phyloP scores from a whole-genome alignment of 768 basidiomycete species.

The Coprinopsis cinerea region DNA sequence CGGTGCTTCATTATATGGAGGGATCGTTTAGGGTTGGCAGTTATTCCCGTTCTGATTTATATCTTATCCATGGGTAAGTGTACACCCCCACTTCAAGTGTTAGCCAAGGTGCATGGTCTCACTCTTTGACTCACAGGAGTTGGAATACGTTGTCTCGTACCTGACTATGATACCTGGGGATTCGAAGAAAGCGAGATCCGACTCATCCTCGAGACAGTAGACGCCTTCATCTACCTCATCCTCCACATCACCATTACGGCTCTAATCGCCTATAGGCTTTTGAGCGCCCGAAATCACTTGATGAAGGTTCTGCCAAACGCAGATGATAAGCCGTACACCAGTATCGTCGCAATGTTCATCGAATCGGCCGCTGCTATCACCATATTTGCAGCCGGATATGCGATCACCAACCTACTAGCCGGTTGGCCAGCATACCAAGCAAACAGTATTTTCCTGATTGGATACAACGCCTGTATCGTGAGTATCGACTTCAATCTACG shows the following conservation, averaged over 20 bases:
- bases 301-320: not conserved
- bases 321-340: not conserved
- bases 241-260: not conserved
- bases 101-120: not conserved
- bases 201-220: not conserved
- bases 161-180: too few relatives aligned
- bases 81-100: not conserved
- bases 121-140: not conserved
- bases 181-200: too few relatives aligned
- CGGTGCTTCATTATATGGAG: not conserved
- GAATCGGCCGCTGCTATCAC: not conserved
- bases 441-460: not conserved
- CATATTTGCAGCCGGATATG: not conserved
- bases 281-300: not conserved
- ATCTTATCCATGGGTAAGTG: not conserved
- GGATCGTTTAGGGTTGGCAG: not conserved
- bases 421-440: not conserved
- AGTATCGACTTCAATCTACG: not conserved
- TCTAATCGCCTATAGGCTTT: not conserved
- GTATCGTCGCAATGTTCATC: not conserved
- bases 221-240: not conserved
- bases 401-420: not conserved
- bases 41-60: not conserved
- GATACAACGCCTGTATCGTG: not conserved
- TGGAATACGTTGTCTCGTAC: not conserved